Evolutionary conservation across 495 filamentous ascomycete species (phyloP), one percentile per base, ranked within the genome.

Genomic region (Parathielavia appendiculata): DNA sequence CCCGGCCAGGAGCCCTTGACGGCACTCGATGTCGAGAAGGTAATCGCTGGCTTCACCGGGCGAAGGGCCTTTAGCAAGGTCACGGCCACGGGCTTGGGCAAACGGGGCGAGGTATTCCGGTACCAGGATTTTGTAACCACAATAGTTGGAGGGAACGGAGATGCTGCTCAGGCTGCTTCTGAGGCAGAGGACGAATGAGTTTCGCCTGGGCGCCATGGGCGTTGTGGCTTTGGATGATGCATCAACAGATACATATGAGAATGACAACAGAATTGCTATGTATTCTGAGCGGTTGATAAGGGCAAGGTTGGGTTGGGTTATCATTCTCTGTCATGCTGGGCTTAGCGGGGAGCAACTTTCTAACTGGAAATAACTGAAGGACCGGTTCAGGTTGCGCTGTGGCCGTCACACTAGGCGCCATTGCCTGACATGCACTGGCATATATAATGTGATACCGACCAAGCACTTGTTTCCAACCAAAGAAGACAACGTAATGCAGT

Each of bases 1-100:
- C 76, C 80, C 1, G 92, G 85, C 38, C 87, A 87, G 63, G 68
- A 69, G 48, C 69, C 79, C 5, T 71, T 96, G 69, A 88, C 83
- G 1, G 84, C 87, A 49, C 69, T 79, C 51, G 90, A 97, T 66
- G 81, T 97, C 16, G 91, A 96, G 64, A 84, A 83, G 66, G 86
- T 95, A 16, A 72, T 98, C 58, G 83, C 75, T 58, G 92, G 89
- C 0, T 98, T 97, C 73, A 88, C 83, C 23, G 90, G 88, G 4
- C 80, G 90, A 51, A 80, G 87, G 61, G 87, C 86, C 1, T 95
- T 96, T 69, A 80, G 77, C 47, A 83, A 81, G 60, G 73, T 62
- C 58, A 75, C 70, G 73, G 74, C 61, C 41, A 68, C 63, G n/a
- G 75, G 72, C n/a, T 66, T 73, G 55, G 73, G 66, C 51, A 78